phyloP scores from a whole-genome alignment of 768 basidiomycete species.

The Leccinum ochraceum region DNA sequence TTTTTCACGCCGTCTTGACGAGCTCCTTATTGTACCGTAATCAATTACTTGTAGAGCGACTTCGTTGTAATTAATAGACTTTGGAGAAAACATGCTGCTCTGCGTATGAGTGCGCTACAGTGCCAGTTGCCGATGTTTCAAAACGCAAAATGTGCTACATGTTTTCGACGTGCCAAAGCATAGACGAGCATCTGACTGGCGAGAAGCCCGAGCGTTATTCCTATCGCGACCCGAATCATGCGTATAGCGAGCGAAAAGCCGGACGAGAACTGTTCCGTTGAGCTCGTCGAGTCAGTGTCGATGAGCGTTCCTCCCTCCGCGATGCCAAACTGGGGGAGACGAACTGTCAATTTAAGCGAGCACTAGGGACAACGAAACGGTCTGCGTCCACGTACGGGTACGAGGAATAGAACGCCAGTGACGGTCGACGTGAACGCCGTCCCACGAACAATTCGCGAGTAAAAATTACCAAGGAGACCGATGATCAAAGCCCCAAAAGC shows the following conservation, averaged over 20 bases:
- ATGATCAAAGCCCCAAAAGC: constrained; percentile 78
- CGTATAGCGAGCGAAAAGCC: constrained; percentile 79
- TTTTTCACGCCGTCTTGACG: constrained; percentile 16
- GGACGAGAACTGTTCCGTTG: constrained; percentile 62
- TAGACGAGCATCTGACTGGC: constrained; percentile 78
- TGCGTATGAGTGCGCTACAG: neutral
- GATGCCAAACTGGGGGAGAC: constrained; percentile 60
- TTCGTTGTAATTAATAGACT: constrained; percentile 35
- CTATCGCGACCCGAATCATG: constrained; percentile 84
- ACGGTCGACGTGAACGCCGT: constrained; percentile 91
- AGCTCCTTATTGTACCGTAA: constrained; percentile 29
- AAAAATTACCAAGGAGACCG: constrained; percentile 79
- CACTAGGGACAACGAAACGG: neutral
- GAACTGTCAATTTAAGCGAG: constrained; percentile 15
- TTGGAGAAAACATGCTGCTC: constrained; percentile 7
- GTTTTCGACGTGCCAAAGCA: constrained; percentile 71
- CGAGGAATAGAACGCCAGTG: constrained; percentile 89
- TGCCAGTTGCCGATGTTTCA: constrained; percentile 35
- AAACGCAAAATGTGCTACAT: constrained; percentile 74
- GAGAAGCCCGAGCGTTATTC: constrained; percentile 84
- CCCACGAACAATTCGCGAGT: constrained; percentile 71
- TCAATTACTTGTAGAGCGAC: constrained; percentile 31
- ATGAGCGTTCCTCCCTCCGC: constrained; percentile 73
- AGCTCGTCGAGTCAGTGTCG: constrained; percentile 51
- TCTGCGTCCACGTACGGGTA: constrained; percentile 60